Conservation (phyloP, 1,139 yeast genomes). For the Suhomyces yuchorum region DNA sequence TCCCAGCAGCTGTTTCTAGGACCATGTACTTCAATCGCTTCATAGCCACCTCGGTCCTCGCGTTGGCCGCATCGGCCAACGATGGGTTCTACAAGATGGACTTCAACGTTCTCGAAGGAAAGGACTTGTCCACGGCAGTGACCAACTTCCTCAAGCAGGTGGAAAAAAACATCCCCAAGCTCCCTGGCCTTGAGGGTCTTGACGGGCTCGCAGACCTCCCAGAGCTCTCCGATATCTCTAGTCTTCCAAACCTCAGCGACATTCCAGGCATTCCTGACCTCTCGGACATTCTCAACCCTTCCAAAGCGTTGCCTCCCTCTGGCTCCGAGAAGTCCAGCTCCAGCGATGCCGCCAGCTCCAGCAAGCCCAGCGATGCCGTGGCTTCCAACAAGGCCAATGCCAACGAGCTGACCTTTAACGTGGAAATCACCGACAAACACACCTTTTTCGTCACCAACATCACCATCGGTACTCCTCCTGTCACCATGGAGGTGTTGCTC, state of each 20-base stretch:
- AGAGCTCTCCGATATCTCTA: neutral
- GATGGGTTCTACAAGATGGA: slow-evolving; percentile 28
- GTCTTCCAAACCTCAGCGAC: neutral
- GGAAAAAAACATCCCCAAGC: slow-evolving; percentile 1
- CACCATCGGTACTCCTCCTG: slow-evolving; percentile 58
- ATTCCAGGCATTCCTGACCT: neutral
- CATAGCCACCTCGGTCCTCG: slow-evolving; percentile 14
- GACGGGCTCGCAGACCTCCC: neutral
- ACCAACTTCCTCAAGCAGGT: slow-evolving; percentile 17
- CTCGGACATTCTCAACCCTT: neutral
- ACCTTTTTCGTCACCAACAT: slow-evolving; percentile 39
- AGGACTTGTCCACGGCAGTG: slow-evolving; percentile 19
- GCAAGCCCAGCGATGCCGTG: neutral
- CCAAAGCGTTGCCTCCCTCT: neutral
- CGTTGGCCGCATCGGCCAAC: slow-evolving; percentile 17
- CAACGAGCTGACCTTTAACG: slow-evolving; percentile 3
- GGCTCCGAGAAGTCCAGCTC: neutral
- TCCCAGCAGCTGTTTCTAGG: neutral
- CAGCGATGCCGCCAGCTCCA: neutral
- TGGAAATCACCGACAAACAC: slow-evolving; percentile 17
- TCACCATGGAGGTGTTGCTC: slow-evolving; percentile 37
- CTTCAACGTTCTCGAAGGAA: slow-evolving; percentile 25
- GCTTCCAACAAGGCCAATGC: neutral
- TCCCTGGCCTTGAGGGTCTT: neutral
- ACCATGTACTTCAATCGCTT: slow-evolving; percentile 20